Evolutionary conservation across 352 stramenopile species (phyloP), one percentile per base, ranked within the genome.

Genomic region (Ophiocytium majus): DNA sequence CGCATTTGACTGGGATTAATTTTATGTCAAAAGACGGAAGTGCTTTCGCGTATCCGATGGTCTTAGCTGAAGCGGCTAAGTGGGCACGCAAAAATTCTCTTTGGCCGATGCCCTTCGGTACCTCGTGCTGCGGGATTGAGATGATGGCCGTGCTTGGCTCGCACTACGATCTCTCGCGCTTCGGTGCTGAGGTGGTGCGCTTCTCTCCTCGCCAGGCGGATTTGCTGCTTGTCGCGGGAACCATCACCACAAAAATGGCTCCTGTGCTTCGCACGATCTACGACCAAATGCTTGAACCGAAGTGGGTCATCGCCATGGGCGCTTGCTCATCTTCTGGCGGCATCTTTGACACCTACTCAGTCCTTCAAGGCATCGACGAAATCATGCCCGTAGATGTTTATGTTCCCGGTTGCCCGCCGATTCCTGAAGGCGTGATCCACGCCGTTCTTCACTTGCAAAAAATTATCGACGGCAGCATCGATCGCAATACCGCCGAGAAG

Each of bases 341-440:
- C 23, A 23, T 23, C 28, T 71, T 23, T 71, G 23, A 71, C 28
- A 23, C 57, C 28, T 71, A 71, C 28, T 23, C 57, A 23, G 57
- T 71, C 28, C 19, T 71, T 71, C 23, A 28, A 71, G 57, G 57
- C 28, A 23, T 23, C 28, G 57, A 71, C 28, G 28, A 28, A 71
- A 71, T 71, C 28, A 28, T 71, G 28, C 57, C 57, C 23, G 57
- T 71, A 23, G 57, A 71, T 71, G 28, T 71, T 71, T 71, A 71
- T 71, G 57, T 71, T 71, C 57, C 57, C 28, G 57, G 57, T 71
- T 71, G 57, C 28, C 57, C 57, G 28, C 57, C 57, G 28, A 71
- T 28, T 71, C 19, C 57, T 71, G 57, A 71, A 71, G 57, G 19
- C 23, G 23, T 71, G 28, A 23, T 71, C 23, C 28, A 71, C 28